Percentiles rank a stretch among this genome's conserved stretches.
phyloP scores from a whole-genome alignment of 2,329 filamentous ascomycete genomes.

The Monosporascus sp. region DNA sequence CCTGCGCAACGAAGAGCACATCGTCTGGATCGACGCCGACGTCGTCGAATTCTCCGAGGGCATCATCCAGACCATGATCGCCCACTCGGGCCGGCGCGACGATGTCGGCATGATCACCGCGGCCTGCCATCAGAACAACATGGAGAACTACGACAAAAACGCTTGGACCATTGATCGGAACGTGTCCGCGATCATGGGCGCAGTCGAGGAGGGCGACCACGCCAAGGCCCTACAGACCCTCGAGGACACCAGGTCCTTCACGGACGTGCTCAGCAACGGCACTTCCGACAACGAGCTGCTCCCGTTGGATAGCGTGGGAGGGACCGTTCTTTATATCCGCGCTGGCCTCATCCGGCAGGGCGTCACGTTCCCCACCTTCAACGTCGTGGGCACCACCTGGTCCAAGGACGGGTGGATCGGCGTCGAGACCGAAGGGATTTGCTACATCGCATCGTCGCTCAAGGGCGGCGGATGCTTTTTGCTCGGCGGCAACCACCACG shows the following conservation, averaged over 20 bases:
- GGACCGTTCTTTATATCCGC: conserved; percentile 29
- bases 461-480: conserved; percentile 24
- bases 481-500: conserved; percentile 23
- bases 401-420: conserved; percentile 28
- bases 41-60: conserved; percentile 26
- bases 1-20: conserved; percentile 25
- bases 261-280: conserved; percentile 14
- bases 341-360: conserved; percentile 27
- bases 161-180: conserved; percentile 24
- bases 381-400: conserved; percentile 31
- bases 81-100: conserved; percentile 17
- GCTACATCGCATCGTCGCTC: conserved; percentile 23
- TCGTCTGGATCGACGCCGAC: conserved; percentile 33
- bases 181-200: background rate
- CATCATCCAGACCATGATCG: conserved; percentile 27
- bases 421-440: conserved; percentile 32
- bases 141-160: conserved; percentile 31
- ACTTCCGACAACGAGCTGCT: conserved; percentile 26
- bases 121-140: conserved; percentile 25
- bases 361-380: conserved; percentile 27
- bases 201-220: background rate
- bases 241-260: conserved; percentile 4
- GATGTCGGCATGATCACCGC: conserved; percentile 29
- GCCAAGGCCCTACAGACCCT: background rate
- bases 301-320: conserved; percentile 30